Base-by-base conservation (phyloP, 805 yeast species). In the Lipomyces yamadae region DNA sequence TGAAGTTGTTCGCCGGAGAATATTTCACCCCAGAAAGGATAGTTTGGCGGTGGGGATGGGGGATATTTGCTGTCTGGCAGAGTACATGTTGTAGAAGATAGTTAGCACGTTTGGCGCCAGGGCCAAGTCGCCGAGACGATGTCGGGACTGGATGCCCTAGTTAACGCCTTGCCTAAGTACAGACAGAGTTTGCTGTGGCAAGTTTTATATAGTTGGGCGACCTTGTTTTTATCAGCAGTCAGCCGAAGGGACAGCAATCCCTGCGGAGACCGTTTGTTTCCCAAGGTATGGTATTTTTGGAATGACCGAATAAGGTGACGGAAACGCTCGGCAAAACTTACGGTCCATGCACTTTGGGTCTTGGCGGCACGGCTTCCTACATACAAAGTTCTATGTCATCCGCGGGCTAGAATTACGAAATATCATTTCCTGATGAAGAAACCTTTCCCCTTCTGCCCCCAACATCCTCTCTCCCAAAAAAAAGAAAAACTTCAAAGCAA, bases 241-340 rank as follows among this genome's bases (percentile, higher is more conserved):
- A 48, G 53, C 53, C 53, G 24, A 48, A 48, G 53, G 53, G 53
- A 48, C 53, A 48, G 53, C 53, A 48, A 48, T 11, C 29, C 53
- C 53, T 48, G 53, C n/a, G 53, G 53, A 48, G 53, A 48, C 53
- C 53, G 53, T 48, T 48, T 48, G 53, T 48, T 48, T 48, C 53
- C 53, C 53, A 48, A 48, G 53, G 5, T 48, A 48, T 15, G 53
- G 53, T 24, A 6, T 24, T 13, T 48, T 48, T 48, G n/a, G 24
- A n/a, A 48, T 48, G 53, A 48, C 24, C 53, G 53, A 24, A 48
- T 48, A 24, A 4, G 53, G 53, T 6, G 53, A 6, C 53, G 24
- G 6, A 48, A 48, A 4, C 53, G 6, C 29, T 48, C 53, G 30
- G 24, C 53, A 48, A 48, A 24, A n/a, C 53, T 48, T 48, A 48